Evolutionary conservation across 306 rosid genomes (phyloP), one percentile per base, ranked within the genome.

Genomic region (Malus asiatica): DNA sequence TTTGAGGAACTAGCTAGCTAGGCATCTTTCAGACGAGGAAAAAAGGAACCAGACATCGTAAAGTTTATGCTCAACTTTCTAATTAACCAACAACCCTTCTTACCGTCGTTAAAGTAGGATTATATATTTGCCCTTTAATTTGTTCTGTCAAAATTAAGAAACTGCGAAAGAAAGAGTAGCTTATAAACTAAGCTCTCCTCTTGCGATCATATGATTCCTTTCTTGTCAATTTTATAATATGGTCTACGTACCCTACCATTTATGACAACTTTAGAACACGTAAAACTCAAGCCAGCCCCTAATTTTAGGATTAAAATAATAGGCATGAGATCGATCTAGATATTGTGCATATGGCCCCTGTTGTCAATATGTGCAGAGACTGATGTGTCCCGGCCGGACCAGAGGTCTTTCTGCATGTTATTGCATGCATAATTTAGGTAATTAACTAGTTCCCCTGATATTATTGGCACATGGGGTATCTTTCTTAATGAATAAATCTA

Each of bases 111-210:
- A 35, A 14, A 42, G 51, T 61, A 62, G 53, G 60, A 63, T 48
- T 46, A 30, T 38, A 38, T 38, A 38, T 7, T 38, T 13, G 40
- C 73, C 70, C 72, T 62, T 29, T 27, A 62, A 27, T 79, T 25
- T 77, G 71, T 71, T 75, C 80, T 70, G 69, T 58, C 75, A 76
- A 83, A 79, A 79, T 65, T 60, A 57, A 71, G 77, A 63, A 32
- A 77, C 59, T 1, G 13, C 29, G 62, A 57, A 57, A 20, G 25
- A 30, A 69, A 30, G 78, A 57, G 74, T 79, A 44, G 76, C 80
- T 83, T 83, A 83, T 48, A 59, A 64, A 65, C 40, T 71, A 83
- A 71, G 87, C 70, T 80, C 48, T 70, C 27, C 25, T 48, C 55
- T 15, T 82, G 66, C 46, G 57, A 62, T 30, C 74, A 60, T 66